Conservation (phyloP, 2,329 filamentous ascomycete species). For the Neospermospora avenae region DNA sequence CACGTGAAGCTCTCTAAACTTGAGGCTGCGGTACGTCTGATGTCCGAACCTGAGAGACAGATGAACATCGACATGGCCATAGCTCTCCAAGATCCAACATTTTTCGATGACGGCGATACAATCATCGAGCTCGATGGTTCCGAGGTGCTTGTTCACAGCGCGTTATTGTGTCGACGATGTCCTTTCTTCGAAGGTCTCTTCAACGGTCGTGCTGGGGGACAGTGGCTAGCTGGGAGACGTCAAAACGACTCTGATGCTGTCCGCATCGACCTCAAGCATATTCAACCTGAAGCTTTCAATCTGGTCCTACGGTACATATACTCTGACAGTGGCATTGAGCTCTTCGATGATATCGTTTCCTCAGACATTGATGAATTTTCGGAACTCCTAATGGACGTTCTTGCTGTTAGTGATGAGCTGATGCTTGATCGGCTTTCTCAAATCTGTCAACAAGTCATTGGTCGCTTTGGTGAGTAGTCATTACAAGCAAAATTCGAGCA, state of each 20-base stretch:
- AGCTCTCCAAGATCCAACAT: conserved; percentile 65
- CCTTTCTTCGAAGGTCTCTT: conserved; percentile 93
- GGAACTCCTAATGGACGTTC: conserved; percentile 85
- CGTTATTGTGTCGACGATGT: conserved; percentile 76
- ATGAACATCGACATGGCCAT: conserved; percentile 67
- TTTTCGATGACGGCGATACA: conserved; percentile 78
- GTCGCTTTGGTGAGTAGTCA: conserved; percentile 61
- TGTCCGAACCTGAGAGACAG: conserved; percentile 61
- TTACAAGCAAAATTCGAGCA: neutral
- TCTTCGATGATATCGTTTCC: conserved; percentile 75
- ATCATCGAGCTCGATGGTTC: conserved; percentile 73
- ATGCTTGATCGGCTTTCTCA: conserved; percentile 92
- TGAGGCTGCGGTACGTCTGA: conserved; percentile 74
- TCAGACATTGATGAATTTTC: conserved; percentile 77
- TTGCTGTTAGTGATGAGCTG: conserved; percentile 86
- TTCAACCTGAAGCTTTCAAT: conserved; percentile 68
- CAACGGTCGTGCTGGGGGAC: conserved; percentile 78
- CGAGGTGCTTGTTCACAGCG: conserved; percentile 72
- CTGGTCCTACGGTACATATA: conserved; percentile 82
- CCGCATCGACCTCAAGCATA: conserved; percentile 77
- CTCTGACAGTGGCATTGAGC: conserved; percentile 71
- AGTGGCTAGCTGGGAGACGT: conserved; percentile 76
- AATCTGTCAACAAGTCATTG: conserved; percentile 81
- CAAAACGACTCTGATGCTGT: conserved; percentile 50
- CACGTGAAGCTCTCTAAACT: conserved; percentile 67